These are phyloP conservation scores for Escovopsis sp. DNA, from an alignment of 2,329 filamentous ascomycete genomes.

Conservation along the genomic window DNA sequence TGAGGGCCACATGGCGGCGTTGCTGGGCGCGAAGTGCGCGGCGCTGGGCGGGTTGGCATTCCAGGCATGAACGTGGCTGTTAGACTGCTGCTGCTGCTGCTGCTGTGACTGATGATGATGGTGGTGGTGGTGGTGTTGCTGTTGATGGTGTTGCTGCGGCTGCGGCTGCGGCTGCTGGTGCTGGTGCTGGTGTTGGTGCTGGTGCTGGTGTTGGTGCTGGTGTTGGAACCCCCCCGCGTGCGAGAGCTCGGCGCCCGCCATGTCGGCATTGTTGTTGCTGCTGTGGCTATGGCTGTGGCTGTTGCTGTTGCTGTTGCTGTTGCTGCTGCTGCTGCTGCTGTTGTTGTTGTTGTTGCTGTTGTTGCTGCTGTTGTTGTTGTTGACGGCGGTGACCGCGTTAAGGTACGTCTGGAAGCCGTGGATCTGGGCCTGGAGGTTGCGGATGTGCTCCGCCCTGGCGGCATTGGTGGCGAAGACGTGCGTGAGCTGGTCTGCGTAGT, in stretches of 20 bases:
- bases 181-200: neutral
- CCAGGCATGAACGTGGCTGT: constrained; percentile 14
- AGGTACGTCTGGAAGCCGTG: constrained; percentile 19
- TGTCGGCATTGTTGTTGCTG: neutral
- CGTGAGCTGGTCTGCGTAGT: constrained; percentile 29
- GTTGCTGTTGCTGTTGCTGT: neutral
- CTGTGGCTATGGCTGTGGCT: no score
- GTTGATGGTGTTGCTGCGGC: neutral
- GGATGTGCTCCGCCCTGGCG: constrained; percentile 16
- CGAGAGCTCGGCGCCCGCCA: constrained; percentile 4
- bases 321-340: constrained; percentile 10
- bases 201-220: neutral
- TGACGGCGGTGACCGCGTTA: constrained; percentile 18
- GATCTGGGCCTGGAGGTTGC: constrained; percentile 18
- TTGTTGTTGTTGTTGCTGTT: neutral
- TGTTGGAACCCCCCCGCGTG: constrained; percentile 5
- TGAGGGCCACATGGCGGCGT: constrained; percentile 17
- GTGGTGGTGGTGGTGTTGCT: neutral
- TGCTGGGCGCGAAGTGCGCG: constrained; percentile 18
- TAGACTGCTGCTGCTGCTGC: neutral
- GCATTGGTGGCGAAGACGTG: constrained; percentile 22
- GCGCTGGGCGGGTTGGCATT: constrained; percentile 19
- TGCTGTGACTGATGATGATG: neutral
- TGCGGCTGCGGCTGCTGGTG: neutral
- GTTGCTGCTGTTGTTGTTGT: constrained; percentile 11